Evolutionary conservation across 306 rosid species (phyloP).

Genomic region (Senna siamea): DNA sequence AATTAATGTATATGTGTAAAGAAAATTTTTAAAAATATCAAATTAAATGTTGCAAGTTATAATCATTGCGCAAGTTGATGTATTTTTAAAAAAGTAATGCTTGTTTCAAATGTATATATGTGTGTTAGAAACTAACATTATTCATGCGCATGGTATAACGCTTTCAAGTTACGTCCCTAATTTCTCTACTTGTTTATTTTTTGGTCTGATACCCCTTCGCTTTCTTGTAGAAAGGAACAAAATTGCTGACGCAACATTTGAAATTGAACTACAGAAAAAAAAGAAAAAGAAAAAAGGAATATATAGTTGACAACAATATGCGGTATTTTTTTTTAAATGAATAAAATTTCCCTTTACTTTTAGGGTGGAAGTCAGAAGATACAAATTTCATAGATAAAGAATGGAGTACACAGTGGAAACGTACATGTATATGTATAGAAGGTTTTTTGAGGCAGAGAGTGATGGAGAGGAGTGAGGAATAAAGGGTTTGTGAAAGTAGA

Average conservation of each 20-base stretch:
- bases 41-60: no score
- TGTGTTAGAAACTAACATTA: background rate
- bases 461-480: slow-evolving; percentile 1
- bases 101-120: no score
- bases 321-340: background rate
- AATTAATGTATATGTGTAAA: no score
- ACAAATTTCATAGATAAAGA: background rate
- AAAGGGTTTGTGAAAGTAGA: slow-evolving; percentile 27
- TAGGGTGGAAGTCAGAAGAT: background rate
- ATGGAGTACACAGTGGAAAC: background rate
- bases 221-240: background rate
- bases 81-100: no score
- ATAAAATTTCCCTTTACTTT: background rate
- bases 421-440: background rate
- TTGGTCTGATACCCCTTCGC: background rate
- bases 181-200: background rate
- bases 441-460: slow-evolving; percentile 13
- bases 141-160: background rate
- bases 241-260: slow-evolving; percentile 2
- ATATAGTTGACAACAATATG: background rate
- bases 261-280: background rate
- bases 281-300: no score
- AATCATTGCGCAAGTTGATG: no score
- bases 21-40: no score
- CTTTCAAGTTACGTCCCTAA: slow-evolving; percentile 2